Evolutionary conservation across 495 filamentous ascomycete species (phyloP).

Genomic region (Aspergillus olivimuriae): DNA sequence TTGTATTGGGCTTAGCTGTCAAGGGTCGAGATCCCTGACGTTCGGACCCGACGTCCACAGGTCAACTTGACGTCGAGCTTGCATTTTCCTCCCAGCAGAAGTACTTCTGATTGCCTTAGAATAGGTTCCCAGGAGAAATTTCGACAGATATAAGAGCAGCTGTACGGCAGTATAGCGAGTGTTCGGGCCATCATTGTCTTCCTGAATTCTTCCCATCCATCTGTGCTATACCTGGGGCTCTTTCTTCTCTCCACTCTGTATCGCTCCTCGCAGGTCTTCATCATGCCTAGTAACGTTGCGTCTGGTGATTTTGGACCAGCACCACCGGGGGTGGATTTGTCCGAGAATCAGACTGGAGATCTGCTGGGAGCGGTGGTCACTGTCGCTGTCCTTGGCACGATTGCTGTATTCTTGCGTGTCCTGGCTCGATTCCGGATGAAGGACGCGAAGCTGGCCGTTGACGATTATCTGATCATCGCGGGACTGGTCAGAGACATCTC

Average conservation of each 20-base stretch:
- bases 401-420: slow-evolving; percentile 6
- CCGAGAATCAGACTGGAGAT: slow-evolving; percentile 3
- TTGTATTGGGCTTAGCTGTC: neutral
- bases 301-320: slow-evolving; percentile 8
- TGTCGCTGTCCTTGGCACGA: slow-evolving; percentile 3
- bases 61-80: too few species aligned
- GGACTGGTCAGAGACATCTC: slow-evolving; percentile 5
- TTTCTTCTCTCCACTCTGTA: too few species aligned
- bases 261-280: too few species aligned
- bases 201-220: neutral
- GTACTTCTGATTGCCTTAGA: neutral
- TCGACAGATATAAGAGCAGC: too few species aligned
- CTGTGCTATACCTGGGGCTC: too few species aligned
- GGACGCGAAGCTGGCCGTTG: slow-evolving; percentile 2
- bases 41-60: too few species aligned
- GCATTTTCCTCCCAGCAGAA: too few species aligned
- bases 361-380: slow-evolving; percentile 10
- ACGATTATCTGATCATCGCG: slow-evolving; percentile 10
- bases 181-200: neutral
- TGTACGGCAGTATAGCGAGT: too few species aligned
- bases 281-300: neutral
- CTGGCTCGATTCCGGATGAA: neutral
- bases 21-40: too few species aligned
- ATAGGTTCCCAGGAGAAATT: too few species aligned
- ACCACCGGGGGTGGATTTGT: slow-evolving; percentile 5